These are phyloP conservation scores for Cystofilobasidium capitatum DNA, from an alignment of 768 basidiomycete species.

Conservation along the genomic window DNA sequence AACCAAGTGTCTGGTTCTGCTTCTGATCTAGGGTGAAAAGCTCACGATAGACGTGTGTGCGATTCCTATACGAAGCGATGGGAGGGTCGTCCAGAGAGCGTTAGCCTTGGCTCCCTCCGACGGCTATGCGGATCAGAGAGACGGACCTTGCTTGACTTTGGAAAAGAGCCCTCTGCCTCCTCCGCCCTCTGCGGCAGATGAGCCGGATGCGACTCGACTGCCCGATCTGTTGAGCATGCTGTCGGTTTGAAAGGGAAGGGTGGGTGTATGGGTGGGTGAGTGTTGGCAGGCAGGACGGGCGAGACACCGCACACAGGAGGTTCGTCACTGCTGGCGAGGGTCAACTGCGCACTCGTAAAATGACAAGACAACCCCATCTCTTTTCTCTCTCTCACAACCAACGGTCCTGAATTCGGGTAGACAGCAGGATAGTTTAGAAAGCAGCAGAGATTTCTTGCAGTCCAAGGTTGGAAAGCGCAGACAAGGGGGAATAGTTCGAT, in stretches of 20 bases:
- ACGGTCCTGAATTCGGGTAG: too few relatives aligned
- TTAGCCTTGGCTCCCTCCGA: not conserved
- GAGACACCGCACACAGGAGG: too few relatives aligned
- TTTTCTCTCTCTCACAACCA: too few relatives aligned
- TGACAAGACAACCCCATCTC: too few relatives aligned
- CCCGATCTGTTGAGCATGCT: not conserved
- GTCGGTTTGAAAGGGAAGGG: not conserved
- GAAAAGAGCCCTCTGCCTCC: not conserved
- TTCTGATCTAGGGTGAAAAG: too few relatives aligned
- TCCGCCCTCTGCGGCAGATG: not conserved
- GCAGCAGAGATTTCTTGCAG: too few relatives aligned
- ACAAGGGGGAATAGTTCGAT: not conserved
- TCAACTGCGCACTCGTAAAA: too few relatives aligned
- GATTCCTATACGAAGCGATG: not conserved
- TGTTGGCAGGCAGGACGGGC: not conserved
- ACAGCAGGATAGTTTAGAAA: too few relatives aligned
- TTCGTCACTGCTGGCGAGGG: too few relatives aligned
- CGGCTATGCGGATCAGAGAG: not conserved
- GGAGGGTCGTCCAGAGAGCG: not conserved
- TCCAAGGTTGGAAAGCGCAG: too few relatives aligned
- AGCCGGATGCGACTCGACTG: not conserved
- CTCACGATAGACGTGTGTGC: constrained; percentile 1
- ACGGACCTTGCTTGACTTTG: constrained; percentile 3
- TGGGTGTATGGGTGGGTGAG: not conserved
- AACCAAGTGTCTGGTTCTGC: too few relatives aligned